Evolutionary conservation across 2,329 filamentous ascomycete genomes (phyloP).

Genomic region (Alternaria sp.): DNA sequence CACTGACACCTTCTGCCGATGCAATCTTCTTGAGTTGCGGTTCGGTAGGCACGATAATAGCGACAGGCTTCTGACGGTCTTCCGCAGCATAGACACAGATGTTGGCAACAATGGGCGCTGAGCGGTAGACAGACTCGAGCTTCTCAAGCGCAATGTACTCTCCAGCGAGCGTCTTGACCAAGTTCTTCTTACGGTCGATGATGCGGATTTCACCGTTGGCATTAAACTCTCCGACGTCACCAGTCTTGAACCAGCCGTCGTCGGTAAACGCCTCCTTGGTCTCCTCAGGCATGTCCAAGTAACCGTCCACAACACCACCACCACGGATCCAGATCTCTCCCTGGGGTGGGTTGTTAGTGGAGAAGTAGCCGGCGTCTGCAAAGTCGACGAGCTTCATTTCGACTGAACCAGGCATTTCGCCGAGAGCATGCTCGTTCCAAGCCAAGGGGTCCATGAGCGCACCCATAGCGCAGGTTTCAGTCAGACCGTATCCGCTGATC

Average conservation of each 20-base stretch:
- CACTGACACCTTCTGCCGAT: slow-evolving; percentile 66
- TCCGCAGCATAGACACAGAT: slow-evolving; percentile 85
- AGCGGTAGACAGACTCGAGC: slow-evolving; percentile 89
- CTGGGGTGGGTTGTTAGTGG: slow-evolving; percentile 78
- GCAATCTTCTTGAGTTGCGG: slow-evolving; percentile 65
- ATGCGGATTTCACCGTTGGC: slow-evolving; percentile 79
- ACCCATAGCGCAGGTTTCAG: slow-evolving; percentile 88
- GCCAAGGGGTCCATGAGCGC: slow-evolving; percentile 84
- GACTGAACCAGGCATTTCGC: slow-evolving; percentile 77
- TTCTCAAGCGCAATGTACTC: slow-evolving; percentile 98
- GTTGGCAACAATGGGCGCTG: slow-evolving; percentile 79
- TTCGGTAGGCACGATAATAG: slow-evolving; percentile 75
- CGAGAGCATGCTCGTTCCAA: slow-evolving; percentile 80
- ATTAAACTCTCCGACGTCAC: slow-evolving; percentile 93
- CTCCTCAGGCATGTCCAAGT: slow-evolving; percentile 87
- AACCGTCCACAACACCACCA: slow-evolving; percentile 74
- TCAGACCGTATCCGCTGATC: slow-evolving; percentile 93
- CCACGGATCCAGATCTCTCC: slow-evolving; percentile 94
- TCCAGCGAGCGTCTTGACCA: slow-evolving; percentile 93
- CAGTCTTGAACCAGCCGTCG: slow-evolving; percentile 97
- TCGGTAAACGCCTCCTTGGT: slow-evolving; percentile 77
- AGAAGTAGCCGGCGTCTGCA: slow-evolving; percentile 84
- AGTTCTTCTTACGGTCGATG: slow-evolving; percentile 97
- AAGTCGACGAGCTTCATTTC: slow-evolving; percentile 94
- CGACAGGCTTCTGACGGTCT: slow-evolving; percentile 79